Base-by-base conservation (phyloP, 2,329 filamentous ascomycete genomes). In the Elsinoe perseae region DNA sequence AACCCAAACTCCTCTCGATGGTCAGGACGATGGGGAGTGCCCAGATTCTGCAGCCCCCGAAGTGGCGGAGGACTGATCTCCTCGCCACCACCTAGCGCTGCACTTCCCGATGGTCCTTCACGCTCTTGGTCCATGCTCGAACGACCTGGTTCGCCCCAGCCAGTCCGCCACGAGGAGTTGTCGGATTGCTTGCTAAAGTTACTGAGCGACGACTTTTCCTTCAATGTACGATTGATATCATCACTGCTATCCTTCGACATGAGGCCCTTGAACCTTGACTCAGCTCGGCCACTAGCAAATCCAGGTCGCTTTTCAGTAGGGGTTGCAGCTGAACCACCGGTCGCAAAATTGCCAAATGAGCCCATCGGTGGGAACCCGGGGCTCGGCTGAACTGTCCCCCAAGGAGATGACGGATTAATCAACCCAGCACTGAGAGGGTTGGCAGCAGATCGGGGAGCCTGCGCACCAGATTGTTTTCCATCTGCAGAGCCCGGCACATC, bases 281-380 rank as follows among this genome's bases (percentile, higher is more conserved):
- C 88, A 2, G 87, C 83, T 57, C 86, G 79, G 25, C 81, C 72
- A 65, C 80, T 84, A 25, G 83, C 85, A 64, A 86, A 81, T 8
- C 78, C 78, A 25, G 80, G 67, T 63, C 87, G 83, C 73, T 93
- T 95, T 56, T 95, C 89, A 3, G 78, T 75, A 6, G 77, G 72
- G 27, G 82, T 76, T 25, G 58, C 57, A 21, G 50, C 52, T 5
- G 79, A 72, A 16, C 80, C 75, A 10, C 73, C 74, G 54, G 95
- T 70, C n/a, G 87, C 85, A 70, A 97, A 97, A 65, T 84, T 93
- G 9, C 92, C 92, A 71, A 98, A 98, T 20, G 85, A 85, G 30
- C 92, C 90, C 77, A 91, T 87, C 1, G 84, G 82, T 5, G 84
- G 80, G 63, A 87, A 82, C 10, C 82, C 80, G 42, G 84, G 79